These are phyloP conservation scores for Nemania abortiva DNA, from an alignment of 2,329 filamentous ascomycete species.

Conservation along the genomic window DNA sequence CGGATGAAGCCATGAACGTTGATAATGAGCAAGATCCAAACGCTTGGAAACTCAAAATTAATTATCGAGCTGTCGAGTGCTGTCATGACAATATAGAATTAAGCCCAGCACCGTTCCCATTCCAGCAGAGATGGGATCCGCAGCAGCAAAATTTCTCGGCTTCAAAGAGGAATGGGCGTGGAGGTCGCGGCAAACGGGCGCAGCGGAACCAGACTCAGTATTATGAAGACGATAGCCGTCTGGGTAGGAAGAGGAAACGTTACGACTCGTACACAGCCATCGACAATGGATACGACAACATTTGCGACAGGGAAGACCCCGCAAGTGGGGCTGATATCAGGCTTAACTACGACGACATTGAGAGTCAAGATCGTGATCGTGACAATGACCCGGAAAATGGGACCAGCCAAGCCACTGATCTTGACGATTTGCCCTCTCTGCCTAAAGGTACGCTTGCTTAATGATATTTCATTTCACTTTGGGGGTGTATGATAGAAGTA, in stretches of 20 bases:
- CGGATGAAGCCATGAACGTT: constrained; percentile 42
- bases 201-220: constrained; percentile 57
- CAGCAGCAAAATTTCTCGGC: constrained; percentile 69
- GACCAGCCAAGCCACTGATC: constrained; percentile 60
- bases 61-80: constrained; percentile 85
- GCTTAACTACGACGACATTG: constrained; percentile 59
- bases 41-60: constrained; percentile 80
- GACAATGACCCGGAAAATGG: constrained; percentile 43
- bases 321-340: constrained; percentile 49
- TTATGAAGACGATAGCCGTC: constrained; percentile 53
- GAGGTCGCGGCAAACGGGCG: constrained; percentile 63
- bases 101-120: constrained; percentile 87
- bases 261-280: constrained; percentile 54
- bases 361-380: constrained; percentile 50
- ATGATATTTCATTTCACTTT: constrained; percentile 2
- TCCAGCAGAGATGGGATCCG: constrained; percentile 88
- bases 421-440: constrained; percentile 73
- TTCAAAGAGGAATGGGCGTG: constrained; percentile 56
- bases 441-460: constrained; percentile 61
- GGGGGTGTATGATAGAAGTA: not conserved
- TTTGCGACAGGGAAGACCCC: constrained; percentile 53
- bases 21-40: constrained; percentile 63
- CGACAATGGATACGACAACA: constrained; percentile 49
- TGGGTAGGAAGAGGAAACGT: constrained; percentile 64
- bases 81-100: constrained; percentile 75